These are phyloP conservation scores for Stipa capillata DNA, from an alignment of 176 grass and related monocot genomes.

Conservation along the genomic window DNA sequence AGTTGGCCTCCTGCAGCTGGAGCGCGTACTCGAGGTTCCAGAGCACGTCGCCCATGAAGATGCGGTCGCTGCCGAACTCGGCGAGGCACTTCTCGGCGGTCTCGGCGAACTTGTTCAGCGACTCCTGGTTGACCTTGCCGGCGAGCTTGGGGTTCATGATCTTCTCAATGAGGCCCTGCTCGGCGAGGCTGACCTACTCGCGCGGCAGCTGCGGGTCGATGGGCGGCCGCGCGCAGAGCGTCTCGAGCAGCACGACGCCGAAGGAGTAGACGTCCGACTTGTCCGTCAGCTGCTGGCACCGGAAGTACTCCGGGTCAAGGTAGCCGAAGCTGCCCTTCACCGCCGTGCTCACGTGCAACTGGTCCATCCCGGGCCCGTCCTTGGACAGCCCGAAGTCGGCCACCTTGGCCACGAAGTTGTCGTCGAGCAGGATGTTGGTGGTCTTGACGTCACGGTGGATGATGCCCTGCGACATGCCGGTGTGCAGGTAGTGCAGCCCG, in stretches of 20 bases:
- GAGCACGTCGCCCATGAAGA: conserved; percentile 91
- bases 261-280: conserved; percentile 99
- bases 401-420: conserved; percentile 92
- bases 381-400: conserved; percentile 90
- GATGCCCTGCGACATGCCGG: conserved; percentile 93
- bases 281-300: conserved; percentile 96
- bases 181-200: conserved; percentile 90
- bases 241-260: conserved; percentile 87
- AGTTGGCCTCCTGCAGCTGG: conserved; percentile 75
- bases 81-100: conserved; percentile 81
- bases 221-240: conserved; percentile 70
- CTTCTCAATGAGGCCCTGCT: conserved; percentile 92
- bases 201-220: conserved; percentile 75
- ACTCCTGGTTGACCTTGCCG: conserved; percentile 81
- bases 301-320: conserved; percentile 99
- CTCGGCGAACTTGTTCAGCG: conserved; percentile 78
- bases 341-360: conserved; percentile 92
- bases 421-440: conserved; percentile 97
- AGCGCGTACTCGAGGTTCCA: conserved; percentile 98
- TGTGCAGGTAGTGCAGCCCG: conserved; percentile 92
- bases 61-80: conserved; percentile 63
- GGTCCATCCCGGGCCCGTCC: conserved; percentile 85
- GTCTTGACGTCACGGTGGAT: conserved; percentile 99
- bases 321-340: conserved; percentile 99
- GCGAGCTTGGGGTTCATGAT: conserved; percentile 82